These are phyloP conservation scores for Fusarium dimerum DNA, from an alignment of 2,329 filamentous ascomycete genomes.

Conservation along the genomic window DNA sequence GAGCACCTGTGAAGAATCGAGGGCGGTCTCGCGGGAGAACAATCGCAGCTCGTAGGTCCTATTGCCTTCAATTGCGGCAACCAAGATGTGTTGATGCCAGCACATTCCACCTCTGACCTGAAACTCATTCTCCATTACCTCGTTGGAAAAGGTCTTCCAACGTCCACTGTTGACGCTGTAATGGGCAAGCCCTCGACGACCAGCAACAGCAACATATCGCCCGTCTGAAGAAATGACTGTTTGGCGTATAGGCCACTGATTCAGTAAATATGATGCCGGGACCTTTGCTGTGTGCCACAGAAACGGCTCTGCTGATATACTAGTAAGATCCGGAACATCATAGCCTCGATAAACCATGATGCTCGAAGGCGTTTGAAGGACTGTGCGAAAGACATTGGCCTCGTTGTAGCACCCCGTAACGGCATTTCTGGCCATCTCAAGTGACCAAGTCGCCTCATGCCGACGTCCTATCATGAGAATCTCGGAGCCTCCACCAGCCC, in stretches of 20 bases:
- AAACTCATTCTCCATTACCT: slow-evolving; percentile 83
- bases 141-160: slow-evolving; percentile 92
- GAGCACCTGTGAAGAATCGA: slow-evolving; percentile 73
- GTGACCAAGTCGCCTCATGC: slow-evolving; percentile 78
- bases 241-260: slow-evolving; percentile 91
- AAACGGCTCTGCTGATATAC: slow-evolving; percentile 87
- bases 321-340: slow-evolving; percentile 85
- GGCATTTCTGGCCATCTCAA: slow-evolving; percentile 95
- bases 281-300: slow-evolving; percentile 95
- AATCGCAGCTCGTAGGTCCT: slow-evolving; percentile 84
- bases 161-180: slow-evolving; percentile 93
- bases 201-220: slow-evolving; percentile 94
- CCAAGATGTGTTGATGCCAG: slow-evolving; percentile 95
- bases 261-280: slow-evolving; percentile 78
- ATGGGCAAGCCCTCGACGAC: slow-evolving; percentile 85
- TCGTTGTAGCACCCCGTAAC: slow-evolving; percentile 88
- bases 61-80: slow-evolving; percentile 88
- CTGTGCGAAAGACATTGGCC: slow-evolving; percentile 84
- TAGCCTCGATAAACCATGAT: slow-evolving; percentile 94
- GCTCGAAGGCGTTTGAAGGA: slow-evolving; percentile 84
- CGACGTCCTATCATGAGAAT: slow-evolving; percentile 71
- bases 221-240: slow-evolving; percentile 90
- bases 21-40: slow-evolving; percentile 81
- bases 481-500: slow-evolving; percentile 87
- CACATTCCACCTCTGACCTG: slow-evolving; percentile 95